Base-by-base conservation (phyloP, 805 yeast genomes). In the Grigorovia jiainica region DNA sequence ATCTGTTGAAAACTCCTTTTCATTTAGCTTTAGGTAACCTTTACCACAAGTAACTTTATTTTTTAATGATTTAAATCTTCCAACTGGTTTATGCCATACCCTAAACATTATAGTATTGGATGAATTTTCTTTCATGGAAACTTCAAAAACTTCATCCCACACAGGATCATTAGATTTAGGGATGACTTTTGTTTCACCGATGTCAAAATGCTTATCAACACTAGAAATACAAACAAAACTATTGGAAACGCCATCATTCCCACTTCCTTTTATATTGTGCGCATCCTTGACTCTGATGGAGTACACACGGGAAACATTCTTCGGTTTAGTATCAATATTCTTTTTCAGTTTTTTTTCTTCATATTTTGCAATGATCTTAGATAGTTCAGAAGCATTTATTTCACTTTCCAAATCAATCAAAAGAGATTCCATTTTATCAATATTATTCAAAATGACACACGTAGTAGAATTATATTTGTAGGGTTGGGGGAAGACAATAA, bases 131-230 rank as follows among this genome's bases (percentile, higher is more conserved):
- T 62, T 60, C 3, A 68, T 53, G 25, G 55, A 63, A 21, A 64
- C 44, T 57, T 87, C 95, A 57, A 87, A 85, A 43, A 82, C 84
- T 64, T 89, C 95, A 52, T 85, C 84, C 94, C 94, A 90, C 13
- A 72, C 75, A 0, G 97, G 96, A 51, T 78, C 77, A 27, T 73
- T 63, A 4, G 79, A 75, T 41, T 75, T 75, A 24, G 70, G 66
- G 4, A 83, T 66, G 0, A 79, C 72, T 50, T 84, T 68, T 0
- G 97, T 89, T 46, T 75, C 78, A 2, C 82, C 89, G 27, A 84
- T 64, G 23, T 77, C 76, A 40, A 65, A 68, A 31, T 75, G 67
- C 2, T 69, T 68, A 31, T 60, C 61, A 5, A 79, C 71, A 51
- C 82, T 87, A 5, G 75, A 67, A 13, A 86, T 53, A 0, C 85